These are phyloP conservation scores for Solanum pinnatisectum DNA, from an alignment of 257 asterid genomes.

Conservation along the genomic window DNA sequence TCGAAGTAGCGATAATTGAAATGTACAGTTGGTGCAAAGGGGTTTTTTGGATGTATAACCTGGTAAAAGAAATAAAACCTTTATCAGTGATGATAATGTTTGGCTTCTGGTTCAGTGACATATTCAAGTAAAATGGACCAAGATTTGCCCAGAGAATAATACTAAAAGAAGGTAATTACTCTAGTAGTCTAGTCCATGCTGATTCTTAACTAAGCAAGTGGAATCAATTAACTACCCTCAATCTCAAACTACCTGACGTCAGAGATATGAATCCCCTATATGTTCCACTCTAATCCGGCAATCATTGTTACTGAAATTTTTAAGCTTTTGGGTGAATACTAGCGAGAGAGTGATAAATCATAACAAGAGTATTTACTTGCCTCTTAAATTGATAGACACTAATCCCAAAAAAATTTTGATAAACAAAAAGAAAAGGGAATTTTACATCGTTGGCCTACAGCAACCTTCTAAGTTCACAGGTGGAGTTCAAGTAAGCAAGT, in stretches of 20 bases:
- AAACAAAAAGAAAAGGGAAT: not conserved
- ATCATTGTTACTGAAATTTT: not conserved
- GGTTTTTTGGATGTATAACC: conserved; percentile 97
- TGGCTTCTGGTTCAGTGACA: not conserved
- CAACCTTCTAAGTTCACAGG: not conserved
- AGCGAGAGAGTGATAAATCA: not conserved
- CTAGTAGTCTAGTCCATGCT: not conserved
- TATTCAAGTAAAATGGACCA: not conserved
- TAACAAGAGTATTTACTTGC: not conserved
- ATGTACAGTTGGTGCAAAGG: conserved; percentile 99
- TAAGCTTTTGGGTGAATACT: not conserved
- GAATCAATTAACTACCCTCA: not conserved
- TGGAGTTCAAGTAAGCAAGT: not conserved
- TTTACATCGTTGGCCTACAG: not conserved
- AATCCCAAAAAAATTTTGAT: not conserved
- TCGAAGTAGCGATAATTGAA: conserved; percentile 94
- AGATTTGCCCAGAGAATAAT: not conserved
- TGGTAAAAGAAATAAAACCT: conserved; percentile 3
- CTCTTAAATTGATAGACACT: not conserved
- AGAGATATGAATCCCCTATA: not conserved
- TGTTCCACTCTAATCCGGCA: not conserved
- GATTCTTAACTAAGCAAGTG: not conserved
- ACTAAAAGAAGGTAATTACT: not conserved
- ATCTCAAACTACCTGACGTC: not conserved
- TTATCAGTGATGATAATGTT: not conserved